Evolutionary conservation across 208 protist species (phyloP), one percentile per base, ranked within the genome.

Genomic region (Crithidia brevicula): DNA sequence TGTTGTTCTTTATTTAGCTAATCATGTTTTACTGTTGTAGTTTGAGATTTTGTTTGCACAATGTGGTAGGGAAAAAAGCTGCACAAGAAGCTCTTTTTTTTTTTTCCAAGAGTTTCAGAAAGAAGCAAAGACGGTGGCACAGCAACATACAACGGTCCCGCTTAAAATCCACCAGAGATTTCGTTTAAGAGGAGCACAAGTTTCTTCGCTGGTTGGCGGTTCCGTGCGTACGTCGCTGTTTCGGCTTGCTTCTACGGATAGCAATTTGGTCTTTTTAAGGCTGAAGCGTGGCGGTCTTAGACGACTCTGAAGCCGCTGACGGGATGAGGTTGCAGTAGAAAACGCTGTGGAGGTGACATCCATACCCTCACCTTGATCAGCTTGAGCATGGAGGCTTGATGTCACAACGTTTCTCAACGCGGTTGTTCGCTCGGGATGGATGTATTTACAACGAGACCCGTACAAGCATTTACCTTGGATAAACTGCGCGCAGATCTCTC

Each of bases 381-480:
- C 28, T 16, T 66, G 45, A 33, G 68, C 61, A 28, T 79, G 50
- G 6, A 75, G 52, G 16, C 53, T 86, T 7, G 63, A 72, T 3
- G 72, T 61, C 4, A 74, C 70, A 6, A 68, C 66, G 30, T 86
- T 83, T 42, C 59, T 66, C 28, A 83, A 57, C 10, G 77, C 73
- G 22, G 66, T 27, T 11, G 77, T 86, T 4, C 72, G 53, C 42
- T 86, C 77, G 1, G 81, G 81, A n/a, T 86, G 81, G 33, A 83
- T 77, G 38, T 83, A 83, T 61, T 81, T 83, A 64, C 81, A 86
- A 22, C 81, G 67, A 23, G 81, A 86, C 1, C 81, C 81, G 49
- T 86, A 86, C 31, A 71, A 40, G 38, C 81, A 86, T 23, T 71
- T 72, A 23, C 81, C 81, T 20, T 81, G 67, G 63, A 86, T 72